A percentile compares a stretch with the other conserved stretches of the same genome.
These are phyloP conservation scores for Isatis tinctoria DNA, from an alignment of 345 rosid genomes.

Conservation along the genomic window DNA sequence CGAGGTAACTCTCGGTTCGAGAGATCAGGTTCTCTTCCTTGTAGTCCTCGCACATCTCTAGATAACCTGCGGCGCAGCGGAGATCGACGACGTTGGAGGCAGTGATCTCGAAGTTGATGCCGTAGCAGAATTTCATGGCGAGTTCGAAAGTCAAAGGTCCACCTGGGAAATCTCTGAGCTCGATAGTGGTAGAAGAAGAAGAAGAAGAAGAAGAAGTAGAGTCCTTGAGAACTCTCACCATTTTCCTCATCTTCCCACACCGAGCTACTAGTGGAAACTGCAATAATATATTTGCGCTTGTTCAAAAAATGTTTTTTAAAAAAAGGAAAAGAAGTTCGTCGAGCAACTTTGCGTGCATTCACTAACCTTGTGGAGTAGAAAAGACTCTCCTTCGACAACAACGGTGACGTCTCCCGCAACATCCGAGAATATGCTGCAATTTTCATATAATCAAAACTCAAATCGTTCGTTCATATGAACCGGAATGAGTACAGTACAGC, in stretches of 20 bases:
- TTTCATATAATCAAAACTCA: not conserved
- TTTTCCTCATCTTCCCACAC: conserved; percentile 71
- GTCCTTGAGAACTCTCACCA: conserved; percentile 57
- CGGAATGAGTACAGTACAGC: not conserved
- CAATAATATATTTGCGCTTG: not conserved
- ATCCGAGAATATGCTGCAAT: conserved; percentile 77
- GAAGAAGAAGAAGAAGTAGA: conserved; percentile 39
- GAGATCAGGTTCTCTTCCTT: conserved; percentile 61
- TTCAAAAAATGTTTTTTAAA: not conserved
- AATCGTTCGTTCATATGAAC: not conserved
- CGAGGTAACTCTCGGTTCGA: conserved; percentile 56
- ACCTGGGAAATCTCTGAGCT: conserved; percentile 63
- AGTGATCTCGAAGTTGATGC: conserved; percentile 87
- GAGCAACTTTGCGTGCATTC: not conserved
- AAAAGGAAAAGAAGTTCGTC: not conserved
- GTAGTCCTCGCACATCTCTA: conserved; percentile 86
- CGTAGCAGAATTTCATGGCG: conserved; percentile 85
- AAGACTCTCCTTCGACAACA: conserved; percentile 69
- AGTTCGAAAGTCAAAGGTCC: conserved; percentile 76
- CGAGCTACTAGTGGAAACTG: conserved; percentile 89
- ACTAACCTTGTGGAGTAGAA: conserved; percentile 82
- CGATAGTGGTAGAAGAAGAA: conserved; percentile 41
- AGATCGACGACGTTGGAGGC: conserved; percentile 55
- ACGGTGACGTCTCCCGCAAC: conserved; percentile 85
- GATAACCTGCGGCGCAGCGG: conserved; percentile 66